phyloP scores from a whole-genome alignment of 345 rosid genomes.

The Barbarea vulgaris region DNA sequence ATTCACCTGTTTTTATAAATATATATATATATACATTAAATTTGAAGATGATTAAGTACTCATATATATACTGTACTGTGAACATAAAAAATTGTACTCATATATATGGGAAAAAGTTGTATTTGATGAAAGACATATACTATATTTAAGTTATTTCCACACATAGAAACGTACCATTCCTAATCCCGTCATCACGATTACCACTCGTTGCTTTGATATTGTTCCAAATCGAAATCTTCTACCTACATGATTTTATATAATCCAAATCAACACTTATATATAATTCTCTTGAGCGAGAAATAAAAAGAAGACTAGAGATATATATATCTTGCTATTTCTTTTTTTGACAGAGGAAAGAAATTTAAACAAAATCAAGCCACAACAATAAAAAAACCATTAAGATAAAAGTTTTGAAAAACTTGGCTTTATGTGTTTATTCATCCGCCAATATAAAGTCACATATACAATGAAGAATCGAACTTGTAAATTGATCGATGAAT shows the following conservation, averaged over 20 bases:
- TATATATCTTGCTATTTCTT: not conserved
- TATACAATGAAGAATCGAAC: not conserved
- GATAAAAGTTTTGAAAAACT: too few relatives aligned
- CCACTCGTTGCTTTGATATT: conserved; percentile 47
- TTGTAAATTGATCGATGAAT: not conserved
- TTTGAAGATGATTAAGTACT: not conserved
- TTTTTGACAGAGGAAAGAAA: too few relatives aligned
- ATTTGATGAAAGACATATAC: not conserved
- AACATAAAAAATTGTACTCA: too few relatives aligned
- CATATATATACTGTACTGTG: too few relatives aligned
- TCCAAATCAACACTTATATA: not conserved
- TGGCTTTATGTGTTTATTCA: too few relatives aligned
- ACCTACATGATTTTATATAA: conserved; percentile 46
- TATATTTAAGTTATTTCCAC: not conserved
- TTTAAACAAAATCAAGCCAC: not conserved
- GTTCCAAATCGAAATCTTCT: conserved; percentile 62
- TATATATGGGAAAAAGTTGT: not conserved
- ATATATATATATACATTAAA: not conserved
- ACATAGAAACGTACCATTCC: conserved; percentile 51
- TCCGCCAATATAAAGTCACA: not conserved
- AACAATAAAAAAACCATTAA: not conserved
- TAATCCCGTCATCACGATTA: conserved; percentile 68
- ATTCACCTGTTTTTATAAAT: conserved; percentile 51
- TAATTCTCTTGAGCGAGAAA: not conserved
- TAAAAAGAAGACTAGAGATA: not conserved